Base-by-base conservation (phyloP, 768 basidiomycete species). In the Mycena albidolilacea region DNA sequence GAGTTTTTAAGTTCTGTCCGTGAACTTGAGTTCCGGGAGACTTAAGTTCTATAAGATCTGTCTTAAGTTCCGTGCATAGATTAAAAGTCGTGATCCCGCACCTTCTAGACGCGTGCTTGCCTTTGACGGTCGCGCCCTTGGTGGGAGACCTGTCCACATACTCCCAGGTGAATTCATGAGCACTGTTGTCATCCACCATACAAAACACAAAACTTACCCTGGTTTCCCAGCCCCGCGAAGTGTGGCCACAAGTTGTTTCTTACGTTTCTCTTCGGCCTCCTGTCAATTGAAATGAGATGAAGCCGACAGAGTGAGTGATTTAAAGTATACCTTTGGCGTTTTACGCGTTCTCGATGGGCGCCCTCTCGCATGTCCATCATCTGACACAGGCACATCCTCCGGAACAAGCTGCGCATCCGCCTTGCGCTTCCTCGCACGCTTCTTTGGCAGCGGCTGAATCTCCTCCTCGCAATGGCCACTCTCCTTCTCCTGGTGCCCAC, bases 351-450 rank as follows among this genome's bases (percentile, higher is more conserved):
- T 54, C 5, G 8, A 4, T 39, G 39, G 5, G 10, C 64, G 64
- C 54, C 39, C 8, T 52, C 50, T 52, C 50, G 3, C 50, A 52
- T 11, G 50, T 52, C n/a, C 50, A 19, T 21, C 3, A 21, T 21
- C 41, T 43, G 37, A 12, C 21, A 9, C 37, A 10, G 48, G 37
- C 10, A 9, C 50, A 21, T 57, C 43, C 19, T 67, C 55, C 12
- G 65, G 54, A 9, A 67, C 43, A 11, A 58, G 55, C 44, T 67
- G 30, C 1, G 5, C n/a, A 4, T 21, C 48, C 6, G 67, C 46
- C 58, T 60, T 38, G 35, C 46, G 58, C 58, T 67, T 67, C 11
- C 21, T 68, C 14, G 37, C 59, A 41, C 39, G 8, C 44, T 23
- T 50, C 60, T 54, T 44, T 9, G 37, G 50, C 14, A n/a, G 15